Evolutionary conservation across 73 alveolate genomes (phyloP).

Genomic region (Strombidium stylifer): DNA sequence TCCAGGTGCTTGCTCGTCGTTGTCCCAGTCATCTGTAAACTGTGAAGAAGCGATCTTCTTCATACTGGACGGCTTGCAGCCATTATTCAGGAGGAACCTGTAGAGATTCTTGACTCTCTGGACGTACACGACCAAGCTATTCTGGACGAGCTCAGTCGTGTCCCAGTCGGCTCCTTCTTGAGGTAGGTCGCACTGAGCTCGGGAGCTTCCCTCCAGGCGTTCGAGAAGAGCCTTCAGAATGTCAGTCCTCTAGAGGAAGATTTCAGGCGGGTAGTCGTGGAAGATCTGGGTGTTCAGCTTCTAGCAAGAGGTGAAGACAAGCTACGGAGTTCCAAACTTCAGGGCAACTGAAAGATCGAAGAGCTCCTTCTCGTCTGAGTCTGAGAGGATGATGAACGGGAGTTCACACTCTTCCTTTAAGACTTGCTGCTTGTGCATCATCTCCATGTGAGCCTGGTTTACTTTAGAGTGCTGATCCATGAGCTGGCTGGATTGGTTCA

Average conservation of each 20-base stretch:
- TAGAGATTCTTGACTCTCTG: constrained; percentile 27
- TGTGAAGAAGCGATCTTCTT: too few species aligned
- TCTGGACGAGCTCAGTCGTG: constrained; percentile 23
- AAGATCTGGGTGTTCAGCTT: neutral
- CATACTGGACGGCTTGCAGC: too few species aligned
- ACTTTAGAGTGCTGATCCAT: neutral
- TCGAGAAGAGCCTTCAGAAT: constrained; percentile 8
- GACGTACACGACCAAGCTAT: constrained; percentile 6
- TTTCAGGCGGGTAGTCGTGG: constrained; percentile 42
- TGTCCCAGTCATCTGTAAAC: too few species aligned
- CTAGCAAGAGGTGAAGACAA: constrained; percentile 13
- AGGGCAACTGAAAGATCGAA: constrained; percentile 38
- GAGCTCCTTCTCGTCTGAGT: constrained; percentile 34
- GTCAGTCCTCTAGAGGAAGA: constrained; percentile 41
- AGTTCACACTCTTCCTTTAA: constrained; percentile 38
- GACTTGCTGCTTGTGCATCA: constrained; percentile 2
- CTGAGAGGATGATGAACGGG: constrained; percentile 30
- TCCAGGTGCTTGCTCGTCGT: too few species aligned
- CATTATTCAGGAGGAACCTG: neutral
- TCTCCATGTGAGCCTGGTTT: constrained; percentile 10
- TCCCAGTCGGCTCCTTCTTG: too few species aligned
- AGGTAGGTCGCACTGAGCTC: too few species aligned
- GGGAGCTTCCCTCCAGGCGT: constrained; percentile 10
- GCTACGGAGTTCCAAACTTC: constrained; percentile 33
- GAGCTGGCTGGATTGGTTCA: neutral